Conservation (phyloP, 2,329 filamentous ascomycete genomes). For the Xylaria polymorpha region DNA sequence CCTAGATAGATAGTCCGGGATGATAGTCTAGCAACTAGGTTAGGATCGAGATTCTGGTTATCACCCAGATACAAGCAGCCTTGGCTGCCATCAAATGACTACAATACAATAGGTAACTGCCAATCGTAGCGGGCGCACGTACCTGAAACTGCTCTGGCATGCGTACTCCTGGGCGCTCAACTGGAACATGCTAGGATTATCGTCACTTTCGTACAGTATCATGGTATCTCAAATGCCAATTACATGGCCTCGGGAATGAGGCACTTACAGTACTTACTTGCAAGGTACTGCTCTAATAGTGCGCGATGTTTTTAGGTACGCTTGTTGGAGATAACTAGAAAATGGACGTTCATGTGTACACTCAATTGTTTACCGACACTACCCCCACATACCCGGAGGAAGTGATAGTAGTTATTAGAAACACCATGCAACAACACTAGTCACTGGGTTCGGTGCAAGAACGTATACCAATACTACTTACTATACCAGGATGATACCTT, state of each 20-base stretch:
- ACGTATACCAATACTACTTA: too few relatives aligned
- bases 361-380: background rate
- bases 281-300: background rate
- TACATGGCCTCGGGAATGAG: background rate
- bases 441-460: background rate
- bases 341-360: background rate
- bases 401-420: background rate
- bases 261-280: background rate
- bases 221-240: conserved; percentile 17
- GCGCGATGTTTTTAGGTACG: background rate
- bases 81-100: background rate
- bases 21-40: too few relatives aligned
- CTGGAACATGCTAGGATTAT: conserved; percentile 12
- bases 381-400: background rate
- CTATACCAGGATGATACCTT: background rate
- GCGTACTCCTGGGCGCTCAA: conserved; percentile 1
- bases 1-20: too few relatives aligned
- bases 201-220: conserved; percentile 7
- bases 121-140: conserved; percentile 1
- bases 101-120: background rate
- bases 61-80: too few relatives aligned
- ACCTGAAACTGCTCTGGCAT: conserved; percentile 32
- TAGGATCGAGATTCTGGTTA: too few relatives aligned
- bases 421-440: background rate
- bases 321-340: conserved; percentile 7